Conservation (phyloP, 305 asterid species). For the Nicotiana rustica region DNA sequence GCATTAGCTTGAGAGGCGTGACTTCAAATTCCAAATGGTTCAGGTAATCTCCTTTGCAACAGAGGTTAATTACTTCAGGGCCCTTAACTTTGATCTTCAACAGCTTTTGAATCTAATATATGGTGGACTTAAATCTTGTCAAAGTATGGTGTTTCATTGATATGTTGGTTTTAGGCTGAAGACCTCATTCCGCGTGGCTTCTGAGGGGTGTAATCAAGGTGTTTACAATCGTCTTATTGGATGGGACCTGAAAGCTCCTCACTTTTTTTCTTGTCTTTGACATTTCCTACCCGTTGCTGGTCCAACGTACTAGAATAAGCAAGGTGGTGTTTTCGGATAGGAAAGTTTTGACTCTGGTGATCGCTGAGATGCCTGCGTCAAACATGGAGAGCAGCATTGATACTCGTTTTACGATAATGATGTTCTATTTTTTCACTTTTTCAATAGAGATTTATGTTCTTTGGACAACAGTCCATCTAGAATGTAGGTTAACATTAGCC, state of each 20-base stretch:
- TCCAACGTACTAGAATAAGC: constrained; percentile 16
- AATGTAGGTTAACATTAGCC: not conserved
- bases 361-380: not conserved
- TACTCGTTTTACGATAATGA: not conserved
- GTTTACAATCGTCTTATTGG: not conserved
- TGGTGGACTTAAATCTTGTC: not conserved
- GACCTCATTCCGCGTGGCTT: not conserved
- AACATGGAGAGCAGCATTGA: not conserved
- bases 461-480: not conserved
- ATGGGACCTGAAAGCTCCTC: not conserved
- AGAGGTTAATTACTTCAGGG: not conserved
- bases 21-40: not conserved
- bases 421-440: not conserved
- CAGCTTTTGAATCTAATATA: not conserved
- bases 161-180: constrained; percentile 15
- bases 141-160: not conserved
- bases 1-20: constrained; percentile 30
- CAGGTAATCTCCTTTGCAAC: constrained; percentile 19
- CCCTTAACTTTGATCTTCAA: not conserved
- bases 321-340: constrained; percentile 12
- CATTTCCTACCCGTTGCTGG: not conserved
- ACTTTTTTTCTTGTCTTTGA: not conserved
- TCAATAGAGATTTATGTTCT: not conserved
- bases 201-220: not conserved
- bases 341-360: not conserved